Base-by-base conservation (phyloP, 148 eudicot species). In the Camellia sinensis region DNA sequence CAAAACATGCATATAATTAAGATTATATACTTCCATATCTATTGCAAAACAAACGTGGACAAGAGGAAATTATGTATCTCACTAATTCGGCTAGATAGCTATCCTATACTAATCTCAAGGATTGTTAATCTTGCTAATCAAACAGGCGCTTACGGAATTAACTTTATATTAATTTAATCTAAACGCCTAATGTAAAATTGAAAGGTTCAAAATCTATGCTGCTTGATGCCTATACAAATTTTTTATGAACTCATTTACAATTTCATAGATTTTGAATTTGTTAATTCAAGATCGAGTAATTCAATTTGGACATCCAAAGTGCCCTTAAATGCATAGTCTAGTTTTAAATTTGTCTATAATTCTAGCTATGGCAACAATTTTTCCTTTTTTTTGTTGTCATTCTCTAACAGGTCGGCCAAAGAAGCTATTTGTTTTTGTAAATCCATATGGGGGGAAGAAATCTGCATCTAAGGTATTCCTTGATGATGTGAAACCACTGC, bases 371-470 rank as follows among this genome's bases (percentile, higher is more conserved):
- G 17, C 2, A n/a, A 64, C 50, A 29, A 43, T 44, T 1, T 64
- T 44, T 74, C 41, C 62, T 29, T 52, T 59, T 53, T 7, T 29
- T 78, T 54, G 11, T 11, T 76, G 53, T 67, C 18, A 77, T 67
- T 60, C 43, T 67, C 18, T 69, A 57, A 79, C 81, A 93, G 99
- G 88, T 84, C 87, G 99, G 68, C 98, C 98, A 5, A 93, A 89
- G 84, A 89, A 90, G 84, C 87, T 93, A 15, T 87, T 89, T 74
- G 70, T 96, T 71, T 86, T 96, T 81, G 87, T 96, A 77, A 96
- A 96, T 85, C 99, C 99, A 21, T 93, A 77, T 83, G 98, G 99
- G 44, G 99, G 99, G 52, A 90, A 86, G 85, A 93, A 83, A 82
- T 88, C 87, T 46, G 98, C 98, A 13, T 74, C 79, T 15, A 85